phyloP scores from a whole-genome alignment of 805 yeast genomes.

The Nakazawaea siamensis region DNA sequence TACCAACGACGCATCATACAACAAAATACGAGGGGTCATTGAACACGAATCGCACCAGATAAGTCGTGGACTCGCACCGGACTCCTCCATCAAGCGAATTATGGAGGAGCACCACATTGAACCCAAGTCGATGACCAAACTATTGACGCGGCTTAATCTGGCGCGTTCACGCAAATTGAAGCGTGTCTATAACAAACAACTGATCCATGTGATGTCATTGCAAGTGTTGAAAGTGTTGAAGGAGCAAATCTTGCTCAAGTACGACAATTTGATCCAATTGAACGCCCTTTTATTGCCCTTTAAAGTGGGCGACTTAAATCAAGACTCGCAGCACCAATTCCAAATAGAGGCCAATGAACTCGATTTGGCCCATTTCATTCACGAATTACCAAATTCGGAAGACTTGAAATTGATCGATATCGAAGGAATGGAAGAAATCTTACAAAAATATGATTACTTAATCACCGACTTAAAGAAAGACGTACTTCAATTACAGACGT shows the following conservation, averaged over 20 bases:
- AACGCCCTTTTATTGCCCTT: conserved; percentile 20
- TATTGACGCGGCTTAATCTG: conserved; percentile 7
- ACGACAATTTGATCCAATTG: conserved; percentile 17
- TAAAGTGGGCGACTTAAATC: conserved; percentile 17
- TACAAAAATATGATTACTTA: conserved; percentile 17
- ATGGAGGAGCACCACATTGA: conserved; percentile 9
- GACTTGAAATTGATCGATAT: conserved; percentile 4
- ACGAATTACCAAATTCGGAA: conserved; percentile 22
- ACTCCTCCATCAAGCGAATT: conserved; percentile 7
- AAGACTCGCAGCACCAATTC: conserved; percentile 18
- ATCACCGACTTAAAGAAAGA: conserved; percentile 13
- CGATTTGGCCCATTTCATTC: conserved; percentile 15
- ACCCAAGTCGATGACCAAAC: conserved; percentile 8
- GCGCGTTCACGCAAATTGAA: conserved; percentile 13
- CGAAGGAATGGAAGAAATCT: conserved; percentile 11
- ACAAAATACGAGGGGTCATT: conserved; percentile 17
- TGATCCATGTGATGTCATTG: conserved; percentile 20
- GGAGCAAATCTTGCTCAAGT: conserved; percentile 9
- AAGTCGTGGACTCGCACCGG: conserved; percentile 13
- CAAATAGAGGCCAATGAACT: conserved; percentile 15
- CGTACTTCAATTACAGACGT: conserved; percentile 11
- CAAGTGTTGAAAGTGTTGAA: conserved; percentile 21
- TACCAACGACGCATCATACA: conserved; percentile 12
- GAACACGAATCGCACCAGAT: conserved; percentile 16
- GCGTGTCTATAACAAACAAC: conserved; percentile 21